These are phyloP conservation scores for Omphalea diandra DNA, from an alignment of 441 rosid genomes.

Conservation along the genomic window DNA sequence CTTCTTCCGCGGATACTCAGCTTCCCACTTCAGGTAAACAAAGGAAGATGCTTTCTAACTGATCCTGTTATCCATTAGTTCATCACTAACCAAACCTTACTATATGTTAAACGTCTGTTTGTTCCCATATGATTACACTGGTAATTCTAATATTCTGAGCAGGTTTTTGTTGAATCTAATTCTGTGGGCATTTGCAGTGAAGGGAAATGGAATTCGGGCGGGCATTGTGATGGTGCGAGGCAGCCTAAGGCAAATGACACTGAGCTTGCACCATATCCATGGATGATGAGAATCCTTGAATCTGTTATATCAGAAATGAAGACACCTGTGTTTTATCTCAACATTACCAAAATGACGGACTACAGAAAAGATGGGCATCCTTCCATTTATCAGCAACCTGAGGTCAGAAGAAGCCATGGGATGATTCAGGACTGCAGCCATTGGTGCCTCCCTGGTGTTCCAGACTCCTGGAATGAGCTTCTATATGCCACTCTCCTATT, in stretches of 20 bases:
- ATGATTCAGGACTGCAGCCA: conserved; percentile 87
- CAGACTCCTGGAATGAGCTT: conserved; percentile 90
- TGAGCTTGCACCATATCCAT: conserved; percentile 44
- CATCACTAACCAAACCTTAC: not conserved
- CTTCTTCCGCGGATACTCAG: conserved; percentile 72
- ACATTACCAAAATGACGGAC: conserved; percentile 72
- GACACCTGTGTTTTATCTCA: conserved; percentile 69
- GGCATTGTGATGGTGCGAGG: conserved; percentile 53
- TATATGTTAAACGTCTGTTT: too few species aligned
- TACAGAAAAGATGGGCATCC: conserved; percentile 90
- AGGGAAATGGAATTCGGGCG: conserved; percentile 72
- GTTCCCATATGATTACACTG: too few species aligned
- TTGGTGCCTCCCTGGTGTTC: conserved; percentile 97
- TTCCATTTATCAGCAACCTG: conserved; percentile 54
- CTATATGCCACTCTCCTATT: conserved; percentile 49
- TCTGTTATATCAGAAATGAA: conserved; percentile 55
- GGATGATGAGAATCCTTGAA: conserved; percentile 59
- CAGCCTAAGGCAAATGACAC: conserved; percentile 49
- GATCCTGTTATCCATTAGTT: not conserved
- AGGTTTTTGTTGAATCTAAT: not conserved
- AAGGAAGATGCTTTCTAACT: not conserved
- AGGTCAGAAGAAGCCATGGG: conserved; percentile 39
- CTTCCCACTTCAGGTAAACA: conserved; percentile 60
- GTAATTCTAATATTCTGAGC: too few species aligned
- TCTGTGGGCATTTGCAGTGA: conserved; percentile 39